phyloP scores from a whole-genome alignment of 2,329 filamentous ascomycete genomes.

The Sporothrix pseudoabietina region DNA sequence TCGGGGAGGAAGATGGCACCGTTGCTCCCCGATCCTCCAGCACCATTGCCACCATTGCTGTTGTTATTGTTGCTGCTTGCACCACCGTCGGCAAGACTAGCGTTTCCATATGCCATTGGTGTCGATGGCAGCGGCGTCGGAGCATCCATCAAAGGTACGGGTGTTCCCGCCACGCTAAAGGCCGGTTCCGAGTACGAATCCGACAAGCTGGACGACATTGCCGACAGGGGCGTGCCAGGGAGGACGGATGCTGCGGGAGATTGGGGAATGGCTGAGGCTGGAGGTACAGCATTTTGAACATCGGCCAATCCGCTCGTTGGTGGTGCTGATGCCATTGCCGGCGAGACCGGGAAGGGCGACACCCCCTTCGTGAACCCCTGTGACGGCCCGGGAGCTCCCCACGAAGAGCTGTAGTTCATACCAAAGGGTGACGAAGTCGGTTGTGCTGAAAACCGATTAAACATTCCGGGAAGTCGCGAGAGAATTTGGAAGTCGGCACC shows the following conservation, averaged over 20 bases:
- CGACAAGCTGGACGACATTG: not conserved
- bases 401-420: conserved; percentile 25
- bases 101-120: not conserved
- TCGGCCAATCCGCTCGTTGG: not conserved
- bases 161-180: conserved; percentile 31
- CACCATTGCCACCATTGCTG: not conserved
- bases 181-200: conserved; percentile 6
- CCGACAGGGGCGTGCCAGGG: conserved; percentile 25
- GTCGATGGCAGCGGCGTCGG: not conserved
- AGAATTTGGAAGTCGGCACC: conserved; percentile 48
- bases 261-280: not conserved
- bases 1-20: not conserved
- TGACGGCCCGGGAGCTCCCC: conserved; percentile 35
- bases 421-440: conserved; percentile 25
- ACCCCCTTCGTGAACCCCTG: conserved; percentile 34
- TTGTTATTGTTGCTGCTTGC: not conserved
- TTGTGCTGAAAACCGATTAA: conserved; percentile 42
- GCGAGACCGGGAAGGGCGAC: conserved; percentile 28
- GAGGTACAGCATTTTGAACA: not conserved
- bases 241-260: not conserved
- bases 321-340: not conserved
- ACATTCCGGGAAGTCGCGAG: conserved; percentile 51
- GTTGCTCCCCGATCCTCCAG: not conserved
- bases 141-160: conserved; percentile 36
- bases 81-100: not conserved